Conservation (phyloP, 1,139 yeast genomes). For the Spencermartinsiella ligniputridi region DNA sequence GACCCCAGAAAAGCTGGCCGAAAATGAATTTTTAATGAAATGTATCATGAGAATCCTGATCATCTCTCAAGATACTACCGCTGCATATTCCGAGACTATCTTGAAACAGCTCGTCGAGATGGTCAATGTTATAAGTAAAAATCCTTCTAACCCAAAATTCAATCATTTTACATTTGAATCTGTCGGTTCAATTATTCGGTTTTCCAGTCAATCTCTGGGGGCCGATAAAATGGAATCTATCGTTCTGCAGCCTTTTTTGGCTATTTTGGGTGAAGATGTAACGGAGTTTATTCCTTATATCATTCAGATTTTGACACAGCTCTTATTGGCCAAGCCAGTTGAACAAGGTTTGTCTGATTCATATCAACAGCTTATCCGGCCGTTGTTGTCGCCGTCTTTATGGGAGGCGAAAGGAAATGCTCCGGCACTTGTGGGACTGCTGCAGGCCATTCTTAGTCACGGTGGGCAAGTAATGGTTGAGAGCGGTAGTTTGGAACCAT, state of each 20-base stretch:
- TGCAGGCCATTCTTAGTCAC: constrained; percentile 64
- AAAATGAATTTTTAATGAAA: constrained; percentile 89
- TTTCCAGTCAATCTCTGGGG: constrained; percentile 38
- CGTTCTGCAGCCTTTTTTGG: constrained; percentile 63
- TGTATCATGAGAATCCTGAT: constrained; percentile 79
- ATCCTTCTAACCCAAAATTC: constrained; percentile 94
- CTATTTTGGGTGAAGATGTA: constrained; percentile 73
- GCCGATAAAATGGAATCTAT: constrained; percentile 42
- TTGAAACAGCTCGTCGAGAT: constrained; percentile 66
- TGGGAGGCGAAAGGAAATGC: constrained; percentile 94
- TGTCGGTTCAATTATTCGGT: constrained; percentile 69
- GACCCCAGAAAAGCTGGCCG: constrained; percentile 88
- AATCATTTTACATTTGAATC: constrained; percentile 89
- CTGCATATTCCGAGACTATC: constrained; percentile 38
- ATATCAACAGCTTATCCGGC: constrained; percentile 65
- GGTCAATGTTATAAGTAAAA: constrained; percentile 65
- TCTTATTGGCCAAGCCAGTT: constrained; percentile 61
- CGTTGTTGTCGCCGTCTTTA: constrained; percentile 78
- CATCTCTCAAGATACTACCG: constrained; percentile 61
- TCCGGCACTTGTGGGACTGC: constrained; percentile 82
- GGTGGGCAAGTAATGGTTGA: constrained; percentile 42
- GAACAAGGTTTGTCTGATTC: constrained; percentile 50
- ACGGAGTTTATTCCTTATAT: constrained; percentile 93
- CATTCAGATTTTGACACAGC: constrained; percentile 78
- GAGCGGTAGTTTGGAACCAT: constrained; percentile 54